Evolutionary conservation across 2,329 filamentous ascomycete genomes (phyloP).

Genomic region (Emmonsia crescens): DNA sequence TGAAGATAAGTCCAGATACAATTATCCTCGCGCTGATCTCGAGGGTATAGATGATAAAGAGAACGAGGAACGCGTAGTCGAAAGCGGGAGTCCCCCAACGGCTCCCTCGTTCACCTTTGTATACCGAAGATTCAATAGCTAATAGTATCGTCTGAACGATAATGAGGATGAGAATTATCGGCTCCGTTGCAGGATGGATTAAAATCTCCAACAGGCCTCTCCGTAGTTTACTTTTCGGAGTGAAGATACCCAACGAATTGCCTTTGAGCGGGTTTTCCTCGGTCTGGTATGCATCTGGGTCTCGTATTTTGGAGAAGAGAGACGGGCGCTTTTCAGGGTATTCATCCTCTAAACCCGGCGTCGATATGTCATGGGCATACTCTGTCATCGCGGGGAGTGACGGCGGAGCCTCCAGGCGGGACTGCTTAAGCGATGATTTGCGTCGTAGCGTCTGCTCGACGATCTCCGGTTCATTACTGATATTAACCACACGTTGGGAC

Average conservation of each 20-base stretch:
- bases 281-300: conserved; percentile 28
- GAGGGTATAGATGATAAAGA: conserved; percentile 83
- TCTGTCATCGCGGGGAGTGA: conserved; percentile 38
- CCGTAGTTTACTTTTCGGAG: conserved; percentile 64
- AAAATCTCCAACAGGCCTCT: conserved; percentile 69
- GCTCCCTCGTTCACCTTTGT: conserved; percentile 42
- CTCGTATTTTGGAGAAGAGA: conserved; percentile 15
- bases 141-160: conserved; percentile 80
- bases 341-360: conserved; percentile 24
- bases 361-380: conserved; percentile 35
- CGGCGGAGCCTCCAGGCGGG: conserved; percentile 43
- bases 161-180: conserved; percentile 75
- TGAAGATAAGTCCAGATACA: conserved; percentile 86
- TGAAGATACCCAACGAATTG: conserved; percentile 74
- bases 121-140: conserved; percentile 71
- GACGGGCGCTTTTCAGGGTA: conserved; percentile 26
- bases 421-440: conserved; percentile 42
- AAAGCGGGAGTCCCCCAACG: conserved; percentile 56
- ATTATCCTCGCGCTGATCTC: conserved; percentile 76
- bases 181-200: conserved; percentile 78
- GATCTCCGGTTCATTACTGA: conserved; percentile 83
- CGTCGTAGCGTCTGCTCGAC: conserved; percentile 60
- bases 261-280: conserved; percentile 70
- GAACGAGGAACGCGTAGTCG: conserved; percentile 68
- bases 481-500: conserved; percentile 94